Conservation (phyloP, 2,329 filamentous ascomycete genomes). For the Ophiocordyceps camponoti-rufipedis region DNA sequence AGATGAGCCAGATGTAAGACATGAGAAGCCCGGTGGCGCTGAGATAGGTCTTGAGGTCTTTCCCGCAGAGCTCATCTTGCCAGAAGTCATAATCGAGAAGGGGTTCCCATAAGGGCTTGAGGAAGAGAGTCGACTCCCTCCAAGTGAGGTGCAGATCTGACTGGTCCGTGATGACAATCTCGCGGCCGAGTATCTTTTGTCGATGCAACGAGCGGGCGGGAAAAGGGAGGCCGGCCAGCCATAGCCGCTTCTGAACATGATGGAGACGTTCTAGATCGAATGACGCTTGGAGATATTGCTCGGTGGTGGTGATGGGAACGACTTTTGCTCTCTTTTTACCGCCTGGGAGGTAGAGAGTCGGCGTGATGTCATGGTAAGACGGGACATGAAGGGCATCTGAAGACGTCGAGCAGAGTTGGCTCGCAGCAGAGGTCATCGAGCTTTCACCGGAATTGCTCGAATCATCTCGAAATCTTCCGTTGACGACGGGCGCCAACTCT, state of each 20-base stretch:
- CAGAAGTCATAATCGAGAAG: background rate
- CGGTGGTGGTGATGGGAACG: background rate
- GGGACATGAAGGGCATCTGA: no score
- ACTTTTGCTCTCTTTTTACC: background rate
- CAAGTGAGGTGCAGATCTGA: background rate
- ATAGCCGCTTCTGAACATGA: background rate
- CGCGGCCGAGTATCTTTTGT: background rate
- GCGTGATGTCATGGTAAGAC: background rate
- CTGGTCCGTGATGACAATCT: background rate
- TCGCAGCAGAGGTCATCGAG: no score
- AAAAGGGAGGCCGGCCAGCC: background rate
- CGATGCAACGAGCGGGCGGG: background rate
- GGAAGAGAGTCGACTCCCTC: background rate
- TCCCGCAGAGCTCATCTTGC: background rate
- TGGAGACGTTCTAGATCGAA: background rate
- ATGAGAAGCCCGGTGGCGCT: background rate
- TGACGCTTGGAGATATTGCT: background rate
- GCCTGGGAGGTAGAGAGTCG: background rate
- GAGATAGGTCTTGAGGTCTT: background rate
- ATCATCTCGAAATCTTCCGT: no score
- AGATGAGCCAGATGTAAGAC: background rate
- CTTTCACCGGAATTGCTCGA: no score
- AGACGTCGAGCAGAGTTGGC: no score
- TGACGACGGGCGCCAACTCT: no score
- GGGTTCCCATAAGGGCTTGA: background rate